phyloP scores from a whole-genome alignment of 2,329 filamentous ascomycete species.

The Colletotrichum incanum region DNA sequence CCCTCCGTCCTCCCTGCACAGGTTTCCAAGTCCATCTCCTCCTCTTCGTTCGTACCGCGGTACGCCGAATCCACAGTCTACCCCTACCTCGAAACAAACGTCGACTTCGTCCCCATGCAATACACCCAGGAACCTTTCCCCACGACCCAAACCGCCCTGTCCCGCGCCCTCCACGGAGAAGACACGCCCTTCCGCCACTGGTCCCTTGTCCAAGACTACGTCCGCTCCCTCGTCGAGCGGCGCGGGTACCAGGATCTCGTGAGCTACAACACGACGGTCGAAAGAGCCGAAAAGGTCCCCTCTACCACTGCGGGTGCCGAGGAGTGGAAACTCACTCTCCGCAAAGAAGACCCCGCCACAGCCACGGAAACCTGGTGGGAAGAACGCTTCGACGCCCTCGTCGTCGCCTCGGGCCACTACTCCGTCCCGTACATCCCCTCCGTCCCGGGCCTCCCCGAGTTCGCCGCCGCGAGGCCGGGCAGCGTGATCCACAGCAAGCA shows the following conservation, averaged over 20 bases:
- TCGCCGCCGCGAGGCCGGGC: constrained; percentile 61
- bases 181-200: constrained; percentile 76
- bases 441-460: constrained; percentile 64
- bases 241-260: constrained; percentile 68
- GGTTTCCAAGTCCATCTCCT: constrained; percentile 53
- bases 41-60: constrained; percentile 58
- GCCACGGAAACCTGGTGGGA: constrained; percentile 72
- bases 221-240: constrained; percentile 66
- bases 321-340: constrained; percentile 69
- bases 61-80: constrained; percentile 74
- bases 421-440: constrained; percentile 70
- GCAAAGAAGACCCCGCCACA: constrained; percentile 52
- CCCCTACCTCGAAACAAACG: constrained; percentile 75
- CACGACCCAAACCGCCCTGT: constrained; percentile 48
- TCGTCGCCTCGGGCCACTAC: constrained; percentile 74
- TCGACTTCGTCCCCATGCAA: constrained; percentile 72
- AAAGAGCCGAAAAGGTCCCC: constrained; percentile 65
- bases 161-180: constrained; percentile 62
- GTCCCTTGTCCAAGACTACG: constrained; percentile 68
- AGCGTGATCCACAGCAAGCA: constrained; percentile 70
- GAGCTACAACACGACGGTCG: constrained; percentile 73
- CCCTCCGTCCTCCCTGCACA: constrained; percentile 64
- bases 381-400: constrained; percentile 73
- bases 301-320: constrained; percentile 9
- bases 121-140: constrained; percentile 72